Base-by-base conservation (phyloP, 2,329 filamentous ascomycete species). In the Fusarium protoensiforme region DNA sequence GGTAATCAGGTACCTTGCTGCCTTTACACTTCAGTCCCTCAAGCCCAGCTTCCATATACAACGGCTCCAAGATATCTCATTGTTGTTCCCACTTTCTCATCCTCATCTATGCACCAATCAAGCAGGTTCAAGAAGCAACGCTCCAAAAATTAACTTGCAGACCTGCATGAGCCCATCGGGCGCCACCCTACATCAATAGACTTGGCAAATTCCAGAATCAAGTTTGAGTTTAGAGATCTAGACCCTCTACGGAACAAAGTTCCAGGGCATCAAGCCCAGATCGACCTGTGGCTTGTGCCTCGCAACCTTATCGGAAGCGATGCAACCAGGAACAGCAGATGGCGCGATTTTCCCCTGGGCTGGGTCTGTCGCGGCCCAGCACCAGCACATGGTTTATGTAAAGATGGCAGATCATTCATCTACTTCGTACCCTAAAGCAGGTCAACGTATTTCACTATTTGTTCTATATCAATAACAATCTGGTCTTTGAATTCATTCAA, bases 131-230 rank as follows among this genome's bases (percentile, higher is more conserved):
- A 24, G 20, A 24, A 18, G 0, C 53, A 38, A 27, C 10, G 4
- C 27, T 6, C 11, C 18, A 48, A 24, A 22, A 13, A 20, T 18
- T 24, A 8, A 7, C 24, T 14, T 58, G 22, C 1, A 46, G 16
- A 2, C 11, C 46, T 16, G 3, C 9, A 18, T n/a, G 43, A 48
- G 5, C 2, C 10, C 35, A 65, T 6, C 16, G 1, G 22, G 35
- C 13, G n/a, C 10, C 27, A 60, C 41, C 16, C 31, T 13, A 9
- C 41, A 41, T 56, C 41, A 70, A 63, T 54, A 54, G n/a, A 31
- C 63, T 39, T 64, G 39, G 39, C 63, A 18, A 64, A 73, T 72
- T 72, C 70, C 70, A 72, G 62, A 48, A 7, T 0, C 27, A 58
- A 35, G 27, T 53, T 59, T 59, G n/a, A 31, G 24, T 54, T 53